Conservation (phyloP, 768 basidiomycete species). For the Cystofilobasidium bisporidii region DNA sequence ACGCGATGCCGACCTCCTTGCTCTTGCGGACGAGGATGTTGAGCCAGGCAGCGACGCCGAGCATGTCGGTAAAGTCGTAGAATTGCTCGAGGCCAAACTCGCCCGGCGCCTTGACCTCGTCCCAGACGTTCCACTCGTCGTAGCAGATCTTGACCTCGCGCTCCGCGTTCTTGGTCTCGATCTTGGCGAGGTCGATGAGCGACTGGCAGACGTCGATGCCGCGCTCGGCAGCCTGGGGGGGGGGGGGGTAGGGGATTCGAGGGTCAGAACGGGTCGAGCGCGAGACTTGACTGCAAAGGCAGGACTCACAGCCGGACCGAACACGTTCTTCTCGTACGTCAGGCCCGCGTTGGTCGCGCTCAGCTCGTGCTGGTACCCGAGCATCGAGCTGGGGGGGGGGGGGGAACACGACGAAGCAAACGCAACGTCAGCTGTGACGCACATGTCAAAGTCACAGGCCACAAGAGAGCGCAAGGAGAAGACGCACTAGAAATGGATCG, state of each 20-base stretch:
- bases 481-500: conserved; percentile 38
- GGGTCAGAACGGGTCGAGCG: no score
- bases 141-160: conserved; percentile 42
- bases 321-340: conserved; percentile 48
- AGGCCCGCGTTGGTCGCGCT: conserved; percentile 12
- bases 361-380: conserved; percentile 34
- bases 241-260: no score
- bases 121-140: conserved; percentile 52
- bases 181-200: conserved; percentile 48
- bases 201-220: conserved; percentile 47
- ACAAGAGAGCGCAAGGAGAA: no score
- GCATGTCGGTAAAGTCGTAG: conserved; percentile 50
- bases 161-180: conserved; percentile 29
- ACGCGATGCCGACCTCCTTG: conserved; percentile 53
- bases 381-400: conserved; percentile 33
- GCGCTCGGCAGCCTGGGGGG: conserved; percentile 45
- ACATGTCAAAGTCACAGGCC: no score
- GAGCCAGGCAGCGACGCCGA: conserved; percentile 54
- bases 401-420: no score
- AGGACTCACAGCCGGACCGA: conserved; percentile 45
- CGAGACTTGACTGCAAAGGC: neutral
- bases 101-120: conserved; percentile 44
- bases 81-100: conserved; percentile 50
- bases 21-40: conserved; percentile 55
- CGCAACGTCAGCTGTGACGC: no score